A percentile compares a stretch with the other conserved stretches of the same genome.
These are phyloP conservation scores for Phytophthora pini DNA, from an alignment of 352 stramenopile genomes.

Conservation along the genomic window DNA sequence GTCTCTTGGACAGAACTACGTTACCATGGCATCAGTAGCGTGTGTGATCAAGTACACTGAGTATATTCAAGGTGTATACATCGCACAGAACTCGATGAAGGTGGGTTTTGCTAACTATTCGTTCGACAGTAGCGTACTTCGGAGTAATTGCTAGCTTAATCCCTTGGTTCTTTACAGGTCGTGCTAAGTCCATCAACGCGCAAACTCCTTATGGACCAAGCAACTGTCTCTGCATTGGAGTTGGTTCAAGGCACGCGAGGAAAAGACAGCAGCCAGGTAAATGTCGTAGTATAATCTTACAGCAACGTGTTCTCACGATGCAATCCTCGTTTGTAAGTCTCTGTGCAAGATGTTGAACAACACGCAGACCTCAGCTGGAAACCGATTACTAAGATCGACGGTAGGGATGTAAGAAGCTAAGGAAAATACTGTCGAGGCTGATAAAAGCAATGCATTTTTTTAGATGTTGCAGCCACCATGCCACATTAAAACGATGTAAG, in stretches of 20 bases:
- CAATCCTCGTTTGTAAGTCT: constrained; percentile 46
- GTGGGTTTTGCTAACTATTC: constrained; percentile 22
- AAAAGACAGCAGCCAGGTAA: constrained; percentile 69
- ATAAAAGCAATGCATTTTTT: constrained; percentile 12
- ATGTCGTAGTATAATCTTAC: not conserved
- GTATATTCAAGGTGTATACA: constrained; percentile 86
- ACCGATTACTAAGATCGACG: constrained; percentile 78
- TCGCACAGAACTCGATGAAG: constrained; percentile 86
- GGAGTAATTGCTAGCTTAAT: not conserved
- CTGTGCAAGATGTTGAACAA: constrained; percentile 82
- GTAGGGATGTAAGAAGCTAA: constrained; percentile 32
- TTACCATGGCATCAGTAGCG: constrained; percentile 80
- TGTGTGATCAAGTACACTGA: constrained; percentile 89
- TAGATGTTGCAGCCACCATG: constrained; percentile 83
- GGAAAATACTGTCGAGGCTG: not conserved
- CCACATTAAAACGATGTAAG: constrained; percentile 85
- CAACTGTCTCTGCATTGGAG: constrained; percentile 78
- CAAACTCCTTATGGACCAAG: constrained; percentile 85
- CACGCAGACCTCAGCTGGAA: constrained; percentile 78
- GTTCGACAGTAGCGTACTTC: not conserved
- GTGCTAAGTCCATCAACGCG: constrained; percentile 75
- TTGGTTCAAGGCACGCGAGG: constrained; percentile 65
- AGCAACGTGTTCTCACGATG: not conserved
- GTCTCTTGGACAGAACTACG: constrained; percentile 67
- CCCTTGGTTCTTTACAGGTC: constrained; percentile 41